Percentiles rank a stretch among this genome's conserved stretches.
Evolutionary conservation across 805 yeast species (phyloP).

Genomic region (Saccharomycopsis olivae): DNA sequence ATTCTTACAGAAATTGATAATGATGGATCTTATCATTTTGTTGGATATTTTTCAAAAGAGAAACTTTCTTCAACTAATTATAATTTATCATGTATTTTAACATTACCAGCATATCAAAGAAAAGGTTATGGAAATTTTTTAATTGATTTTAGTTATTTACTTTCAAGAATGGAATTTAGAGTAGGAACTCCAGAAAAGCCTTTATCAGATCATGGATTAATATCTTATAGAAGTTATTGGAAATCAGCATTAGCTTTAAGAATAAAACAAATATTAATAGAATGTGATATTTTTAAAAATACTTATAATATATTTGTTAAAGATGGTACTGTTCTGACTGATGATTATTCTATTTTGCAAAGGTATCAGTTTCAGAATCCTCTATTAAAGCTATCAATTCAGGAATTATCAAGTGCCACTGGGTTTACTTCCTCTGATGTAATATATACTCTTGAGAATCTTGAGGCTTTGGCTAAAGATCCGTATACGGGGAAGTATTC

Average conservation of each 20-base stretch:
- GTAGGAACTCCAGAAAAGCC: constrained; percentile 97
- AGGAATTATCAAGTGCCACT: constrained; percentile 53
- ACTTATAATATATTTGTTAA: constrained; percentile 3
- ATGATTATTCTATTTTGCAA: constrained; percentile 10
- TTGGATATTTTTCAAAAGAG: constrained; percentile 92
- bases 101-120: constrained; percentile 79
- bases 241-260: constrained; percentile 47
- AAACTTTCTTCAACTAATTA: constrained; percentile 60
- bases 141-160: constrained; percentile 79
- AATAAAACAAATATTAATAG: constrained; percentile 23
- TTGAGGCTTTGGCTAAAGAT: constrained; percentile 47
- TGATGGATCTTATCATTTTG: constrained; percentile 48
- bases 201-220: constrained; percentile 79
- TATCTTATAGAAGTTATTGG: constrained; percentile 87
- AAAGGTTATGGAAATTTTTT: constrained; percentile 83
- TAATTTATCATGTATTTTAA: constrained; percentile 83
- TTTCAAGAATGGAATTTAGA: constrained; percentile 64
- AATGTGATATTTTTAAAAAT: constrained; percentile 7
- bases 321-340: neutral
- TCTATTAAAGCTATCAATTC: constrained; percentile 35
- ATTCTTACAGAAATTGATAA: constrained; percentile 62
- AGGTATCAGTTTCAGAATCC: constrained; percentile 12
- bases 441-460: constrained; percentile 72
- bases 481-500: constrained; percentile 38
- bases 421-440: constrained; percentile 88